Conservation (phyloP, 257 asterid species). For the Nicotiana undulata region DNA sequence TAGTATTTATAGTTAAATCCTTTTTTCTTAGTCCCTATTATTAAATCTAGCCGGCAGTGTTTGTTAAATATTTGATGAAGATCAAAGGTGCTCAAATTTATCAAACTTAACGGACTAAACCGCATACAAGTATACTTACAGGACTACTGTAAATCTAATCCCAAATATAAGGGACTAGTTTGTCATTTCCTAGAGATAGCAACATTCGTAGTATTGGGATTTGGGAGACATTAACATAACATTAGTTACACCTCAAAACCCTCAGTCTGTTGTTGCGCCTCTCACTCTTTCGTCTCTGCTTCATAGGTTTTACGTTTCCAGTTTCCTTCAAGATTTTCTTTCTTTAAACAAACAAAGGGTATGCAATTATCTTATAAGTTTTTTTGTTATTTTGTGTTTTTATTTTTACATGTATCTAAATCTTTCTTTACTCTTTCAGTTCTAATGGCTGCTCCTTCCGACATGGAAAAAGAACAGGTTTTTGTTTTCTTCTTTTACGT, state of each 20-base stretch:
- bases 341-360: neutral
- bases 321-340: neutral
- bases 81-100: too few species aligned
- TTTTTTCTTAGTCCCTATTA: too few species aligned
- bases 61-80: too few species aligned
- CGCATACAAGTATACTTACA: too few species aligned
- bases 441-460: slow-evolving; percentile 52
- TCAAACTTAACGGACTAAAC: too few species aligned
- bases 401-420: neutral
- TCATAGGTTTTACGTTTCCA: neutral
- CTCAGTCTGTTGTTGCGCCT: neutral
- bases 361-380: neutral
- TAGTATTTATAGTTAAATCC: too few species aligned
- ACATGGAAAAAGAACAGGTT: slow-evolving; percentile 57
- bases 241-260: neutral
- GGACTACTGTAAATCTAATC: too few species aligned
- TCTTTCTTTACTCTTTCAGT: slow-evolving; percentile 6
- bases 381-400: too few species aligned
- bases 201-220: neutral
- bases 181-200: too few species aligned
- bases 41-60: too few species aligned
- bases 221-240: neutral
- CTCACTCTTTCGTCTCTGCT: neutral
- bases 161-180: too few species aligned
- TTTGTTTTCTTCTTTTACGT: neutral